Evolutionary conservation across 2,329 filamentous ascomycete genomes (phyloP).

Genomic region (Colletotrichum cordylinicola): DNA sequence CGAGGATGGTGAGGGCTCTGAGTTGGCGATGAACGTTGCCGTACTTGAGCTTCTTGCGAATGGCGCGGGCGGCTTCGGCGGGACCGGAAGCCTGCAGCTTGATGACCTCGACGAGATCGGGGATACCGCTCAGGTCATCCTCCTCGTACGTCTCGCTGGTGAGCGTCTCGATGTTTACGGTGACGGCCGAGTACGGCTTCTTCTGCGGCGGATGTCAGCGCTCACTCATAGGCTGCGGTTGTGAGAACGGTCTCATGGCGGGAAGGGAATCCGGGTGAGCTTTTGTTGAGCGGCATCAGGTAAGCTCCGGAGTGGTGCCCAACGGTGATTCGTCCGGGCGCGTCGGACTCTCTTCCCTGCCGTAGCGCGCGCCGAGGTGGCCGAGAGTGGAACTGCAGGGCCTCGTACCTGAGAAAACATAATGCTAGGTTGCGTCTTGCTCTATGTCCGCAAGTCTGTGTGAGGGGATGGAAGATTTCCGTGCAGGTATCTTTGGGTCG

Average conservation of each 20-base stretch:
- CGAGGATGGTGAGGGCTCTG: slow-evolving; percentile 84
- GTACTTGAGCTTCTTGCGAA: slow-evolving; percentile 99
- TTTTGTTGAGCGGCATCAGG: not conserved
- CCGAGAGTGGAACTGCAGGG: not conserved
- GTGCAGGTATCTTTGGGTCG: not conserved
- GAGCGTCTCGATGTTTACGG: slow-evolving; percentile 88
- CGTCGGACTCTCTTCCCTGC: not conserved
- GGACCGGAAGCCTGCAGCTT: slow-evolving; percentile 87
- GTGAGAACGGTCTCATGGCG: not conserved
- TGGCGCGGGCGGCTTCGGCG: slow-evolving; percentile 85
- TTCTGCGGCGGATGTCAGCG: slow-evolving; percentile 31
- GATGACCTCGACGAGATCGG: slow-evolving; percentile 93
- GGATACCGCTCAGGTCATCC: slow-evolving; percentile 89
- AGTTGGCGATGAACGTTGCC: slow-evolving; percentile 93
- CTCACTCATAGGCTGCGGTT: not conserved
- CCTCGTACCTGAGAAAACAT: slow-evolving; percentile 16
- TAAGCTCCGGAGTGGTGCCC: not conserved
- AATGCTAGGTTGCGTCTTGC: not conserved
- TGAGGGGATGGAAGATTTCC: not conserved
- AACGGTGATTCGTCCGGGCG: not conserved
- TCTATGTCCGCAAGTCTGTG: not conserved
- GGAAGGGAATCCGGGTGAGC: not conserved
- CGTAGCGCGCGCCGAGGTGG: not conserved
- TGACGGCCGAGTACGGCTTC: slow-evolving; percentile 92
- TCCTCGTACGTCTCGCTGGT: slow-evolving; percentile 90